Evolutionary conservation across 2,329 filamentous ascomycete genomes (phyloP), one percentile per base, ranked within the genome.

Genomic region (Neonectria punicea): DNA sequence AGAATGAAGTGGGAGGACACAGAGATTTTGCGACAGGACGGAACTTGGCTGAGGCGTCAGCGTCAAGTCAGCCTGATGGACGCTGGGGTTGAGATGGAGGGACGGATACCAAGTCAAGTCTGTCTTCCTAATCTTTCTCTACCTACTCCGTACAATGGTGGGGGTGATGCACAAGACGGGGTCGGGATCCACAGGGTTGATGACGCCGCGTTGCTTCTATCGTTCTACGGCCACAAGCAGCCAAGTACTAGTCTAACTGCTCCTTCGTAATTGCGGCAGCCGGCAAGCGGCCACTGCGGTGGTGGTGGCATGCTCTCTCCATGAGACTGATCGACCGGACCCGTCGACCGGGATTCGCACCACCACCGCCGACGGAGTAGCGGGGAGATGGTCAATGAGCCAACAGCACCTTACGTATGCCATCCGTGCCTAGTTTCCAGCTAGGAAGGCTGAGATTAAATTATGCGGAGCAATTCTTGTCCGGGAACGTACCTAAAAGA

Each of bases 1-100:
- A 53, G 39, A 34, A 53, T 2, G 53, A 46, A 47, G 25, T 30
- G 46, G 25, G 43, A 55, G 41, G 34, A 41, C 50, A 53, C 30
- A 41, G 51, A 53, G 60, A 66, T 64, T 65, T 56, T 53, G 61
- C 61, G 53, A 63, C 36, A 56, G 55, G 47, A 59, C 57, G 34
- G 49, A 51, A 44, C 39, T 58, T 57, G 34, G 55, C 46, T 58
- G 41, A 53, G 44, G 59, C 61, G 61, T 64, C 61, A 64, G 61
- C 61, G 56, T 46, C 56, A 49, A 49, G 64, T 59, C 60, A 59
- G 63, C 59, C 59, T 58, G 62, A 62, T 59, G 62, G 62, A 66
- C 59, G 64, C 64, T 44, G 60, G 53, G 56, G 14, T 58, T 53
- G 25, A 60, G 61, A 60, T 60, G 61, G 56, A 64, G 25, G 61